These are phyloP conservation scores for Warburgia ugandensis DNA, from an alignment of 164 flowering plant genomes.

Conservation along the genomic window DNA sequence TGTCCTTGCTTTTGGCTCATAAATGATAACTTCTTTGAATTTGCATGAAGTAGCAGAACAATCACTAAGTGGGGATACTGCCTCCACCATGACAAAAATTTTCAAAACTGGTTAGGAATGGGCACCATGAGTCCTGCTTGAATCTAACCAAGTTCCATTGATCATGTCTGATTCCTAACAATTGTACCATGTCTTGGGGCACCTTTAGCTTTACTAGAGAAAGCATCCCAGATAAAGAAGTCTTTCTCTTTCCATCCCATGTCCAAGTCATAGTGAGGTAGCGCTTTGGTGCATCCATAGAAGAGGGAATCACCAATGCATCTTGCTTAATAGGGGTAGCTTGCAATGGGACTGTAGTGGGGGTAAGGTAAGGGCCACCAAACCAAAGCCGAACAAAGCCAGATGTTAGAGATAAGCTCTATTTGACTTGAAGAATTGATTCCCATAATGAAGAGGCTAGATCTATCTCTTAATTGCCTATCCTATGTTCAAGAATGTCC, in stretches of 20 bases:
- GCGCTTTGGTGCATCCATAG: not conserved
- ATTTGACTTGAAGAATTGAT: no score
- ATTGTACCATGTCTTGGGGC: not conserved
- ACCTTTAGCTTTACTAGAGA: not conserved
- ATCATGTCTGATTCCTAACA: not conserved
- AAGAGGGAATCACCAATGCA: not conserved
- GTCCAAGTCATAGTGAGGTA: not conserved
- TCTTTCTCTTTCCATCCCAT: not conserved
- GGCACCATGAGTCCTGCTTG: not conserved
- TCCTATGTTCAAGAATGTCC: no score
- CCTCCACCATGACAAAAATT: not conserved
- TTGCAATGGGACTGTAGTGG: no score
- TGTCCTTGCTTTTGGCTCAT: not conserved
- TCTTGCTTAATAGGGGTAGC: not conserved
- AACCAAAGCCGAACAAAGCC: no score
- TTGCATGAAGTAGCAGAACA: not conserved
- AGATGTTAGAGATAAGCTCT: no score
- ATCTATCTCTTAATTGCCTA: no score
- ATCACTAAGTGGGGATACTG: not conserved
- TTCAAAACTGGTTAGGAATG: slow-evolving; percentile 2
- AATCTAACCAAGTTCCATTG: not conserved
- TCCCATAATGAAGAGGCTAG: no score
- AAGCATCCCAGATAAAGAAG: not conserved
- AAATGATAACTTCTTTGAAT: not conserved
- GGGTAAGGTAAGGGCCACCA: no score